phyloP scores from a whole-genome alignment of 441 rosid species.

The Erodium moschatum region DNA sequence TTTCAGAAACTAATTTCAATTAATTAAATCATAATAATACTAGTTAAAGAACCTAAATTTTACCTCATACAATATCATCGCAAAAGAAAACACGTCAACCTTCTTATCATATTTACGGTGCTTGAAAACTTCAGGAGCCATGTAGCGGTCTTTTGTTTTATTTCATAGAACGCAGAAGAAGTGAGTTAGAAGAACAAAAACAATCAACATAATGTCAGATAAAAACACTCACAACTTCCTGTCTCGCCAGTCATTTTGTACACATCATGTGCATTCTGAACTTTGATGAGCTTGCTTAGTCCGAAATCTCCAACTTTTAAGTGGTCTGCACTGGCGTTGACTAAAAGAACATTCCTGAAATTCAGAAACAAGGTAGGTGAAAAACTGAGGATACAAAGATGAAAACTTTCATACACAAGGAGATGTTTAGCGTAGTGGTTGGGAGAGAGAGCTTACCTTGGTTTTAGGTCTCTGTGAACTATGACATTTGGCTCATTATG shows the following conservation, averaged over 20 bases:
- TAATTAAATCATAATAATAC: conserved; percentile 13
- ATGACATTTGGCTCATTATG: conserved; percentile 97
- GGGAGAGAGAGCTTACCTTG: conserved; percentile 49
- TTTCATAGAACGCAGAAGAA: conserved; percentile 7
- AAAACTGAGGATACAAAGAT: conserved; percentile 10
- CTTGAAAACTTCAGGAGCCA: conserved; percentile 99
- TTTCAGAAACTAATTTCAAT: conserved; percentile 23
- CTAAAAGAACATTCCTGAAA: conserved; percentile 88
- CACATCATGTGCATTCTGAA: conserved; percentile 91
- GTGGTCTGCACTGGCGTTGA: conserved; percentile 88
- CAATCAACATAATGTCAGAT: conserved; percentile 13
- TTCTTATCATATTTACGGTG: conserved; percentile 97
- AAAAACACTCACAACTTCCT: conserved; percentile 80
- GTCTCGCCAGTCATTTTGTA: conserved; percentile 99
- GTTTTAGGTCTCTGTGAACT: conserved; percentile 86
- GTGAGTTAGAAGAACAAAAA: conserved; percentile 15
- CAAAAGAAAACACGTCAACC: conserved; percentile 96
- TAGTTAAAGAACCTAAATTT: conserved; percentile 13
- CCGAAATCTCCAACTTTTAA: conserved; percentile 99
- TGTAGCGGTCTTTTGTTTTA: conserved; percentile 70
- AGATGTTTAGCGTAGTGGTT: not conserved
- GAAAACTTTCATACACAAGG: not conserved
- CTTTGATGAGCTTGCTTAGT: conserved; percentile 92
- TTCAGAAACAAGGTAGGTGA: conserved; percentile 14
- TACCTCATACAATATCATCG: conserved; percentile 95